These are phyloP conservation scores for Penicillium fuscoglaucum DNA, from an alignment of 2,329 filamentous ascomycete genomes.

Conservation along the genomic window DNA sequence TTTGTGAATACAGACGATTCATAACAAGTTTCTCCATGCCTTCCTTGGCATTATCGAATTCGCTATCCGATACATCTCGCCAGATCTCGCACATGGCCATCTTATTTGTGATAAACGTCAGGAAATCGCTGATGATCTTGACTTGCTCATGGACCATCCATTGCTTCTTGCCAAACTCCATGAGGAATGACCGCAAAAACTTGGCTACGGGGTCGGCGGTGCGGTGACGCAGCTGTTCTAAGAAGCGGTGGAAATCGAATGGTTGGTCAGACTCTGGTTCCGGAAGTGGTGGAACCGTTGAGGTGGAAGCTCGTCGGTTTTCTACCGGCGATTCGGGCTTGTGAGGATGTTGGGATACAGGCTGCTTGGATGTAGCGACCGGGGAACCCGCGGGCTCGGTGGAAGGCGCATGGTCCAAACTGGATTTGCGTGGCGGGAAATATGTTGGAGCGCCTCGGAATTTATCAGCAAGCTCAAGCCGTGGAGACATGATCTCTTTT, in stretches of 20 bases:
- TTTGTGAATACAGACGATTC: constrained; percentile 94
- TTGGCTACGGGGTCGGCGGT: constrained; percentile 97
- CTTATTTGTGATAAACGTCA: constrained; percentile 96
- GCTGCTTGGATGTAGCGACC: constrained; percentile 21
- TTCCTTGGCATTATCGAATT: constrained; percentile 97
- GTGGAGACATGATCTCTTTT: constrained; percentile 89
- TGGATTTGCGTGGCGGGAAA: constrained; percentile 82
- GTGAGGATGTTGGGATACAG: constrained; percentile 29
- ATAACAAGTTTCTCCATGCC: constrained; percentile 99
- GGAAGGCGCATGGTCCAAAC: constrained; percentile 68
- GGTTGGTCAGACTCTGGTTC: constrained; percentile 81
- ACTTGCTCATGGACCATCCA: constrained; percentile 99
- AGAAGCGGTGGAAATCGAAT: constrained; percentile 95
- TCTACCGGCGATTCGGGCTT: constrained; percentile 24
- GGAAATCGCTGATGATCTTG: constrained; percentile 95
- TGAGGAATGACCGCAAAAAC: constrained; percentile 90
- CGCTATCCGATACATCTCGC: constrained; percentile 90
- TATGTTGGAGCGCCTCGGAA: constrained; percentile 65
- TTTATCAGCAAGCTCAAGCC: constrained; percentile 78
- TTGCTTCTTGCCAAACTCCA: constrained; percentile 93
- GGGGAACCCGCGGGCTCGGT: constrained; percentile 36
- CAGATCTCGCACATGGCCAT: constrained; percentile 98
- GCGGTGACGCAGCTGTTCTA: constrained; percentile 92
- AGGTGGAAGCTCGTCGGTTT: constrained; percentile 38
- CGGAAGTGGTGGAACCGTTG: constrained; percentile 61